phyloP scores from a whole-genome alignment of 805 yeast genomes.

The Starmera pachycereana region DNA sequence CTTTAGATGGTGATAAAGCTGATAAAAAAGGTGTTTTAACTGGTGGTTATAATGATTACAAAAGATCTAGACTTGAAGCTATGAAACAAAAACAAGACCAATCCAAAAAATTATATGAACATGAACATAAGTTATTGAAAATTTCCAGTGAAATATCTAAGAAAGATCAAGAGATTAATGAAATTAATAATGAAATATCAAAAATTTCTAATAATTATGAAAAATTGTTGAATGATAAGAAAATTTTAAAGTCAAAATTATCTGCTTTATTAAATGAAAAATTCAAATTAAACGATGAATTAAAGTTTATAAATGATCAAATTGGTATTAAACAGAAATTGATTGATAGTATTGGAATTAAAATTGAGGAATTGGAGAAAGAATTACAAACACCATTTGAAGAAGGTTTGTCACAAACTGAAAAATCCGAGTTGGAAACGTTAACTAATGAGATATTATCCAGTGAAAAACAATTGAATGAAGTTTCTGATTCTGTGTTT shows the following conservation, averaged over 20 bases:
- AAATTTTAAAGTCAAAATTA: conserved; percentile 32
- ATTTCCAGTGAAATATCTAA: conserved; percentile 27
- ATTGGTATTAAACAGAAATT: neutral
- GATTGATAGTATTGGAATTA: conserved; percentile 19
- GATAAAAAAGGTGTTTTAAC: conserved; percentile 76
- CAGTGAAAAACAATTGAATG: conserved; percentile 31
- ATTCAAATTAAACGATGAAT: conserved; percentile 33
- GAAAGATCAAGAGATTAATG: conserved; percentile 43
- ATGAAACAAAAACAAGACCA: conserved; percentile 47
- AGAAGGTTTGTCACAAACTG: conserved; percentile 39
- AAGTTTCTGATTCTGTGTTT: conserved; percentile 28
- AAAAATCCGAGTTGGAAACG: conserved; percentile 29
- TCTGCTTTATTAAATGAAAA: conserved; percentile 32
- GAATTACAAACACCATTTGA: conserved; percentile 50
- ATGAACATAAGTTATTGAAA: conserved; percentile 28
- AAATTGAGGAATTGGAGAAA: conserved; percentile 24
- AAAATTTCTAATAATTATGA: conserved; percentile 30
- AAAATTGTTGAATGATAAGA: conserved; percentile 28
- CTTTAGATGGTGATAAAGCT: conserved; percentile 86
- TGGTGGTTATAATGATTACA: conserved; percentile 78
- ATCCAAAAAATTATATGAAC: conserved; percentile 33
- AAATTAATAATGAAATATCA: conserved; percentile 34
- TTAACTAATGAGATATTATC: conserved; percentile 27
- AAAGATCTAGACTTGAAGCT: conserved; percentile 60
- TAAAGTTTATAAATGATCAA: conserved; percentile 13